Conservation (phyloP, 2,329 filamentous ascomycete genomes). For the Onygenales sp. region DNA sequence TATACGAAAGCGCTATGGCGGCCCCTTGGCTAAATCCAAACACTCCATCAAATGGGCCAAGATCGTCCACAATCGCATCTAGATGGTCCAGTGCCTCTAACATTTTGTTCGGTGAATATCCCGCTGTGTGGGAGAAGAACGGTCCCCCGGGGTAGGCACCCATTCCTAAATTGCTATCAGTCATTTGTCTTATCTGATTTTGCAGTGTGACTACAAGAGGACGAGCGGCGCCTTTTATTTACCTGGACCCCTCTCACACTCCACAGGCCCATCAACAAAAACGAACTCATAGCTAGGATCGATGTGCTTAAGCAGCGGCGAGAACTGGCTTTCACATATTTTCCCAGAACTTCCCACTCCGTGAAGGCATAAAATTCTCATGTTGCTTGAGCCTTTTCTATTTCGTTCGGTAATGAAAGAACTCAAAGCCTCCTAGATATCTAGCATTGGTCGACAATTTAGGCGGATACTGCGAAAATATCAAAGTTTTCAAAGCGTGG, state of each 20-base stretch:
- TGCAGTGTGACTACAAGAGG: background rate
- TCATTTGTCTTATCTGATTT: too few species aligned
- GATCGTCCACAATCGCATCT: slow-evolving; percentile 25
- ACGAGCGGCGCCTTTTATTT: background rate
- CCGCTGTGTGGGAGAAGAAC: background rate
- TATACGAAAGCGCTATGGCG: slow-evolving; percentile 42
- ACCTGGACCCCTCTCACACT: slow-evolving; percentile 1
- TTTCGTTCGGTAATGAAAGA: too few species aligned
- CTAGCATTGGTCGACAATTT: too few species aligned
- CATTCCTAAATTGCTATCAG: background rate
- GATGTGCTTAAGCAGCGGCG: background rate
- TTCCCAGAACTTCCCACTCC: slow-evolving; percentile 1
- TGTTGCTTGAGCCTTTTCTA: background rate
- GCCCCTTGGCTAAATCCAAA: slow-evolving; percentile 76
- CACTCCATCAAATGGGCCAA: slow-evolving; percentile 64
- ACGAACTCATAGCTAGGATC: slow-evolving; percentile 2
- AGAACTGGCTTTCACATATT: background rate
- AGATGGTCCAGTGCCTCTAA: background rate
- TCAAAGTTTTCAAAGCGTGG: too few species aligned
- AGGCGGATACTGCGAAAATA: too few species aligned
- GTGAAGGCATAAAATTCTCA: slow-evolving; percentile 1
- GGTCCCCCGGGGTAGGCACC: background rate
- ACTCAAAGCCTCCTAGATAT: too few species aligned
- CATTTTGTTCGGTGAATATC: background rate
- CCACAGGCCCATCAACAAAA: background rate